Evolutionary conservation across 2,329 filamentous ascomycete genomes (phyloP), one percentile per base, ranked within the genome.

Genomic region (Biscogniauxia sp.): DNA sequence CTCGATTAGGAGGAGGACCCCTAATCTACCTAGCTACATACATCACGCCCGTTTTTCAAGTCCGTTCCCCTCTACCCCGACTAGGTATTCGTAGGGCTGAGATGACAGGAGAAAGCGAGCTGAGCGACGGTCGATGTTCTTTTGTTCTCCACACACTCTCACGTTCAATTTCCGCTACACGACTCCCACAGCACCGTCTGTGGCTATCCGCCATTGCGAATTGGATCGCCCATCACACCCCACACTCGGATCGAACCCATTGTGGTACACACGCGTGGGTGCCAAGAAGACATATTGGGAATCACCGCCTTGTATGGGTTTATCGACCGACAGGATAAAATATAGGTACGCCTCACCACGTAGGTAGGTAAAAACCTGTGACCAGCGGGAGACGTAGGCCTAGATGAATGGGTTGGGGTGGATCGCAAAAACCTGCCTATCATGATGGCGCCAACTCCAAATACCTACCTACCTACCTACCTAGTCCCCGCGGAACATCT

Each of bases 31-130:
- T 32, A 32, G 28, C 6, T 32, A 32, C 28, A 32, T 51, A 32
- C 6, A 32, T 51, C 7, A 32, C 28, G 28, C 28, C 41, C 25
- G 50, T 45, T 45, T 19, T 53, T 32, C 55, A 51, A 49, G 55
- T 58, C 23, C 56, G 41, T 51, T 54, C 49, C 41, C 45, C 54
- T 49, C 20, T 61, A 51, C 64, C 56, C 26, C 50, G 53, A 20
- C 51, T 37, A n/a, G n/a, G n/a, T n/a, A 54, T 57, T 63, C 28
- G 65, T 71, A 71, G 69, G 69, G 69, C 69, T 71, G 69, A 71
- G 63, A 66, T 69, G 66, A 62, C 64, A 68, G 61, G 41, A 55
- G 41, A 51, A 49, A 8, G 26, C 55, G 54, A 32, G 17, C 49
- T 32, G 20, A 37, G 26, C 59, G 56, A 50, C 58, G 58, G 57